Percentiles rank a stretch among this genome's conserved stretches.
phyloP scores from a whole-genome alignment of 73 alveolate genomes.

The Paramecium primaurelia region DNA sequence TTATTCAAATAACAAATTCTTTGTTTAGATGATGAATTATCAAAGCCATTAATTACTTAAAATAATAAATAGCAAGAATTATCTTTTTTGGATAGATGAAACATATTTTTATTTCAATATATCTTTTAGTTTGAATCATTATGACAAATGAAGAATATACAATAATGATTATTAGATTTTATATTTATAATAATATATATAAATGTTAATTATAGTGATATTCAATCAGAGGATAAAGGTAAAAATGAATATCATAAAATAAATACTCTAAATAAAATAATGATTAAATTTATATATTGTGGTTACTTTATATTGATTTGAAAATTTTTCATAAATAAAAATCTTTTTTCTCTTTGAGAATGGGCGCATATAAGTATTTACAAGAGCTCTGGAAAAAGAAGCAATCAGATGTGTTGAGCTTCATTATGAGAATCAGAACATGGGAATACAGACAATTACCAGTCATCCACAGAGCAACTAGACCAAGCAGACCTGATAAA shows the following conservation, averaged over 20 bases:
- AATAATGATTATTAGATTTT: not conserved
- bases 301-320: slow-evolving; percentile 33
- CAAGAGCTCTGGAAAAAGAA: slow-evolving; percentile 99
- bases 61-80: too few species aligned
- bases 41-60: too few species aligned
- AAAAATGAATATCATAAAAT: not conserved
- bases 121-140: too few species aligned
- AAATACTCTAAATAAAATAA: not conserved
- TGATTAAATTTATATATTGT: slow-evolving; percentile 3
- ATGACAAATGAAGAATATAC: not conserved
- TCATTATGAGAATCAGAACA: slow-evolving; percentile 94
- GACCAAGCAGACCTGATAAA: slow-evolving; percentile 99
- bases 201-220: not conserved
- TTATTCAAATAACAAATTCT: too few species aligned
- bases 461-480: slow-evolving; percentile 95
- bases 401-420: slow-evolving; percentile 98
- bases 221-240: not conserved
- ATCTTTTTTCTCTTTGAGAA: slow-evolving; percentile 44
- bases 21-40: too few species aligned
- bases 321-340: slow-evolving; percentile 34
- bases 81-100: too few species aligned
- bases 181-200: not conserved
- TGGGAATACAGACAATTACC: slow-evolving; percentile 99
- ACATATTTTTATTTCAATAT: too few species aligned
- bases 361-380: slow-evolving; percentile 98